These are phyloP conservation scores for Larix kaempferi DNA, from an alignment of 75 land plant species.

Conservation along the genomic window DNA sequence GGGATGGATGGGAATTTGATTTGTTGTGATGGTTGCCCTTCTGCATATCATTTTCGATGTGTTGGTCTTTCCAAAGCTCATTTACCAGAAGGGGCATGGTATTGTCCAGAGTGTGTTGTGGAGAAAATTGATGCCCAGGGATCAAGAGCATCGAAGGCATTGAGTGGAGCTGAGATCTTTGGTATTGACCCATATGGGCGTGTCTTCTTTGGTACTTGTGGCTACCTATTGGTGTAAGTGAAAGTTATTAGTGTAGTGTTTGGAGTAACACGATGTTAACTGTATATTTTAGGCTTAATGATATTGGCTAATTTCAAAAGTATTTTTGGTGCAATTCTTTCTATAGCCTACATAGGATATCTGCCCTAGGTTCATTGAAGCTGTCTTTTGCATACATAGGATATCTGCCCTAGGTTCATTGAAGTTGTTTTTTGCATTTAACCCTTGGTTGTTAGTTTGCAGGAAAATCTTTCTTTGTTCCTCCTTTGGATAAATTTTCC, in stretches of 20 bases:
- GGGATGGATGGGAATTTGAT: slow-evolving; percentile 92
- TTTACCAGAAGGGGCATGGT: slow-evolving; percentile 79
- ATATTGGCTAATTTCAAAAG: not conserved
- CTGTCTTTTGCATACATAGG: not conserved
- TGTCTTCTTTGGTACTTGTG: slow-evolving; percentile 63
- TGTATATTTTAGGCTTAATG: not conserved
- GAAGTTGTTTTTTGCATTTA: not conserved
- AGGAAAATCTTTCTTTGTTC: not conserved
- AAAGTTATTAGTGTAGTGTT: not conserved
- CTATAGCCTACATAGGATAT: not conserved
- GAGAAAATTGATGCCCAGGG: slow-evolving; percentile 27
- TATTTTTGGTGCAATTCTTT: not conserved
- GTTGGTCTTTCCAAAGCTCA: slow-evolving; percentile 60
- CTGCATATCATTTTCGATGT: slow-evolving; percentile 85
- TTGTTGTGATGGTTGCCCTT: slow-evolving; percentile 98
- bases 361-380: not conserved
- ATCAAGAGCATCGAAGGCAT: slow-evolving; percentile 26
- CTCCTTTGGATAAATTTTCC: too few relatives aligned
- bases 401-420: not conserved
- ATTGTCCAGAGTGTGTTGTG: slow-evolving; percentile 80
- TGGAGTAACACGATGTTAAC: not conserved
- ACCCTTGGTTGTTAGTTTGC: not conserved
- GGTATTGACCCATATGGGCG: slow-evolving; percentile 65
- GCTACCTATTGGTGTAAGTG: slow-evolving; percentile 81
- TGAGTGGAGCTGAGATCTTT: slow-evolving; percentile 67